Percentiles rank a stretch among this genome's conserved stretches.
Evolutionary conservation across 306 rosid species (phyloP).

Genomic region (Cicer cuneatum): DNA sequence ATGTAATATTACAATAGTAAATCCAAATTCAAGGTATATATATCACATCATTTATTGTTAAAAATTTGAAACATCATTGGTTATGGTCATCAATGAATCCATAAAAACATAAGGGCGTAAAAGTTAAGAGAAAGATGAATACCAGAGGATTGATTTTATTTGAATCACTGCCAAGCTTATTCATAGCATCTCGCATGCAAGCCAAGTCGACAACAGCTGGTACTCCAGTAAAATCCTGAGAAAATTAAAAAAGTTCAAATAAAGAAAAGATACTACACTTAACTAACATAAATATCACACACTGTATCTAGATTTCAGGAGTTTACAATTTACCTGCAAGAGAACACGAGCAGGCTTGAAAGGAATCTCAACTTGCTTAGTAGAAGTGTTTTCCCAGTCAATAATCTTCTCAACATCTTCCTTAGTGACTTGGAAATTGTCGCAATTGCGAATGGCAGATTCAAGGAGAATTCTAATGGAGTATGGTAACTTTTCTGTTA

Average conservation of each 20-base stretch:
- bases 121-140: slow-evolving; percentile 36
- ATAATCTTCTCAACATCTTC: slow-evolving; percentile 93
- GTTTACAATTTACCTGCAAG: slow-evolving; percentile 67
- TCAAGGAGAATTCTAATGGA: slow-evolving; percentile 77
- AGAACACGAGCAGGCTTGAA: slow-evolving; percentile 97
- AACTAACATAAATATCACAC: slow-evolving; percentile 5
- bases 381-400: slow-evolving; percentile 77
- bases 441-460: slow-evolving; percentile 87
- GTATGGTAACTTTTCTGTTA: slow-evolving; percentile 79
- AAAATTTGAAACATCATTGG: slow-evolving; percentile 7
- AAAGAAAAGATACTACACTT: slow-evolving; percentile 23
- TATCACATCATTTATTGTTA: not conserved
- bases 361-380: slow-evolving; percentile 90
- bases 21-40: not conserved
- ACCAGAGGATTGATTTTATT: slow-evolving; percentile 94
- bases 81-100: slow-evolving; percentile 21
- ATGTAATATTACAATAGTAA: slow-evolving; percentile 18
- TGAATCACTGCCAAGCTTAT: slow-evolving; percentile 89
- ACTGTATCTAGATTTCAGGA: slow-evolving; percentile 1
- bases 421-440: slow-evolving; percentile 84
- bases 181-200: slow-evolving; percentile 98
- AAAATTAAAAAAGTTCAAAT: slow-evolving; percentile 13
- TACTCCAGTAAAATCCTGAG: slow-evolving; percentile 94
- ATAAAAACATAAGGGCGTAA: slow-evolving; percentile 13
- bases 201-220: slow-evolving; percentile 96